Conservation (phyloP, 129 eudicot genomes). For the Centella asiatica region DNA sequence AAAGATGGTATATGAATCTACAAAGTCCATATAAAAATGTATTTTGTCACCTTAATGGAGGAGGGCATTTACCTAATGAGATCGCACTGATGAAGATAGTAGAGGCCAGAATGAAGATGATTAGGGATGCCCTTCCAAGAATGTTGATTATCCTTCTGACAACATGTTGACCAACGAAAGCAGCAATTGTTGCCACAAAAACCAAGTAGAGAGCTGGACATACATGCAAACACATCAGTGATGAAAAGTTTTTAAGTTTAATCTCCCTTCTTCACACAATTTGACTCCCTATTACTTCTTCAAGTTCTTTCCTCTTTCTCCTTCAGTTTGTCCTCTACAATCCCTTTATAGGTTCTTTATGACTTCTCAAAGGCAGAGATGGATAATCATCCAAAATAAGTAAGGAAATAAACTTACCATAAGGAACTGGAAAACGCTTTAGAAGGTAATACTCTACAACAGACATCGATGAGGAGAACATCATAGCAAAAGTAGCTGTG, state of each 20-base stretch:
- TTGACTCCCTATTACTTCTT: too few species aligned
- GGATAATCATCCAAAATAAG: not conserved
- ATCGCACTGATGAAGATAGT: slow-evolving; percentile 85
- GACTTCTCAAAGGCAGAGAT: not conserved
- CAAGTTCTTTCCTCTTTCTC: too few species aligned
- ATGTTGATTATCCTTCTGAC: slow-evolving; percentile 64
- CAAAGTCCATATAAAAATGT: not conserved
- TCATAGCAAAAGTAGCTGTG: slow-evolving; percentile 96
- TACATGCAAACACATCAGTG: slow-evolving; percentile 1
- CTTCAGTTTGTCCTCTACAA: not conserved
- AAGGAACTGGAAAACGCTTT: slow-evolving; percentile 88
- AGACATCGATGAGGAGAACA: slow-evolving; percentile 93
- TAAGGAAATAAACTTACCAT: slow-evolving; percentile 37
- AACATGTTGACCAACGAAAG: slow-evolving; percentile 86
- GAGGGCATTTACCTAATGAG: slow-evolving; percentile 59
- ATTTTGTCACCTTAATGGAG: not conserved
- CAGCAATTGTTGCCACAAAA: slow-evolving; percentile 77
- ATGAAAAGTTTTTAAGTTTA: not conserved
- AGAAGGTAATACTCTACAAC: slow-evolving; percentile 92
- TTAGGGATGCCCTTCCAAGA: slow-evolving; percentile 81
- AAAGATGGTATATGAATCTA: not conserved
- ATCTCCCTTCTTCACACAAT: too few species aligned
- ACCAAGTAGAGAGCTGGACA: slow-evolving; percentile 74
- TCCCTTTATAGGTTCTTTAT: not conserved
- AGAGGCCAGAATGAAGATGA: slow-evolving; percentile 78